A percentile compares a stretch with the other conserved stretches of the same genome.
phyloP scores from a whole-genome alignment of 495 filamentous ascomycete species.

The Hypoxylon subgilvum region DNA sequence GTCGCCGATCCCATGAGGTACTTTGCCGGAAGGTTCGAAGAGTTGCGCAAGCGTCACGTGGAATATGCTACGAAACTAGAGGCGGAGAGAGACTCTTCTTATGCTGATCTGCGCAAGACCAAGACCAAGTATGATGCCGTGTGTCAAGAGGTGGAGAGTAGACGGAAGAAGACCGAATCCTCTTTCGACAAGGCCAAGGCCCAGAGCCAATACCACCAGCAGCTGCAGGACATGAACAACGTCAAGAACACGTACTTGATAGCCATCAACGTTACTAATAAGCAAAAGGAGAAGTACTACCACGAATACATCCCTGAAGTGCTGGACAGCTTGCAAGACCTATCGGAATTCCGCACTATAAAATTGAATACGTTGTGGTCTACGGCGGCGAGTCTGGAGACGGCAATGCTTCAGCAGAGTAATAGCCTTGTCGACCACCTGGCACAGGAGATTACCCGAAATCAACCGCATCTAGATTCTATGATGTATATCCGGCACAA shows the following conservation, averaged over 20 bases:
- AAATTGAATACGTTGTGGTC: constrained; percentile 88
- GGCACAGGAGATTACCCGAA: constrained; percentile 81
- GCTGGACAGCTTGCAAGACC: constrained; percentile 86
- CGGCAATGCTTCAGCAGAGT: constrained; percentile 70
- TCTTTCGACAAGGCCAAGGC: constrained; percentile 89
- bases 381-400: constrained; percentile 78
- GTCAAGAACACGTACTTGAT: constrained; percentile 98
- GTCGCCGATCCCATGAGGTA: constrained; percentile 85
- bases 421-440: constrained; percentile 72
- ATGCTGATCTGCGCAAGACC: constrained; percentile 83
- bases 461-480: constrained; percentile 85
- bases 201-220: constrained; percentile 85
- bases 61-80: constrained; percentile 89
- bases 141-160: constrained; percentile 93
- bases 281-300: constrained; percentile 94
- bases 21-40: constrained; percentile 77
- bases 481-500: constrained; percentile 98
- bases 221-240: constrained; percentile 92
- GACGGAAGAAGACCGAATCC: constrained; percentile 91
- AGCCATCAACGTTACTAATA: constrained; percentile 92
- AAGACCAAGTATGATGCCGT: constrained; percentile 91
- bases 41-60: constrained; percentile 87
- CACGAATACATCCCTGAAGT: constrained; percentile 95
- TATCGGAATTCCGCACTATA: constrained; percentile 83
- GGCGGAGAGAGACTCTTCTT: constrained; percentile 82